A percentile compares a stretch with the other conserved stretches of the same genome.
Evolutionary conservation across 75 land plant genomes (phyloP).

Genomic region (Larix kaempferi): DNA sequence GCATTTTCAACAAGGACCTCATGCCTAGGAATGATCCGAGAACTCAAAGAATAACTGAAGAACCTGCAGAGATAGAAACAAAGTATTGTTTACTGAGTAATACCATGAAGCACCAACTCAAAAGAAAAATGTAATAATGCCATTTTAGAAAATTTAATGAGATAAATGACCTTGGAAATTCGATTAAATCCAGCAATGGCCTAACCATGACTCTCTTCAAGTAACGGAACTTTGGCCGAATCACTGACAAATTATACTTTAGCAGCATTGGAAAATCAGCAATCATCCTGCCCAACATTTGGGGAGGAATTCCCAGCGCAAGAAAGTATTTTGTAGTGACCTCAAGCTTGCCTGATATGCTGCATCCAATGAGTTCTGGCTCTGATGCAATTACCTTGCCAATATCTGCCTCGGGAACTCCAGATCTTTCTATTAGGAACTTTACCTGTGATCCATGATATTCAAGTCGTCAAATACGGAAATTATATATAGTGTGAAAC

Average conservation of each 20-base stretch:
- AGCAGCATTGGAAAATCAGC: constrained; percentile 87
- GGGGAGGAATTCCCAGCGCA: constrained; percentile 55
- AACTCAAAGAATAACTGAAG: constrained; percentile 88
- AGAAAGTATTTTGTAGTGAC: constrained; percentile 65
- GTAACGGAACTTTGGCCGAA: constrained; percentile 80
- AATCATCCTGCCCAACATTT: constrained; percentile 70
- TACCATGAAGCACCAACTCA: background rate
- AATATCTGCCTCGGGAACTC: constrained; percentile 61
- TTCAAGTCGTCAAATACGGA: background rate
- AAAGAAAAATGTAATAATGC: background rate
- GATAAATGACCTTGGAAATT: constrained; percentile 75
- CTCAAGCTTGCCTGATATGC: constrained; percentile 59
- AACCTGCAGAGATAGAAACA: constrained; percentile 44
- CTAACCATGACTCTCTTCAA: constrained; percentile 78
- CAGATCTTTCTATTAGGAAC: constrained; percentile 80
- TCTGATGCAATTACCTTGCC: constrained; percentile 79
- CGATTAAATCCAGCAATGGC: constrained; percentile 73
- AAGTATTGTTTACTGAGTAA: background rate
- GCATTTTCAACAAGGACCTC: constrained; percentile 55
- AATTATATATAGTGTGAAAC: background rate
- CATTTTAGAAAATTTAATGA: background rate
- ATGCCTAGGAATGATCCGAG: constrained; percentile 83
- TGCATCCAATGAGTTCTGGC: constrained; percentile 86
- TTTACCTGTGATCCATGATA: constrained; percentile 43
- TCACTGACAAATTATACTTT: constrained; percentile 62